phyloP scores from a whole-genome alignment of 176 grass and related monocot species.

The Musa schizocarpa region DNA sequence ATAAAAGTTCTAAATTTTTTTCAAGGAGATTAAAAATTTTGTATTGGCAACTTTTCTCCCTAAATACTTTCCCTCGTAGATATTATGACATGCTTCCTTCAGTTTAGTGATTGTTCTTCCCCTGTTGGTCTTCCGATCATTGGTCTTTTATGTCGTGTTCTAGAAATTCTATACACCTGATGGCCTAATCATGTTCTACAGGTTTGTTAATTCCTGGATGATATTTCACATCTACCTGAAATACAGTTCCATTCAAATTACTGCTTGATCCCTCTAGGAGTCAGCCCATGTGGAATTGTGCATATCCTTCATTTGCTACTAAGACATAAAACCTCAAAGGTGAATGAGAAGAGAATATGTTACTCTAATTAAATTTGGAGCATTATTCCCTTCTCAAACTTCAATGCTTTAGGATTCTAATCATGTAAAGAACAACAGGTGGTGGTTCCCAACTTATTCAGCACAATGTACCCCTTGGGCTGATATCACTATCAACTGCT shows the following conservation, averaged over 20 bases:
- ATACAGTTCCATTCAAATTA: neutral
- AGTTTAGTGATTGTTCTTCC: no score
- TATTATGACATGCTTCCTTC: no score
- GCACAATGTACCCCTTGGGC: neutral
- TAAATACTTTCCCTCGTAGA: no score
- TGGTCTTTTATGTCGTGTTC: neutral
- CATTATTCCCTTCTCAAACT: conserved; percentile 2
- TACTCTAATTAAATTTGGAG: neutral
- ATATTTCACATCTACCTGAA: neutral
- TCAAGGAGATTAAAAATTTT: no score
- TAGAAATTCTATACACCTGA: neutral
- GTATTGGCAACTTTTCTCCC: no score
- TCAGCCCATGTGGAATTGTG: neutral
- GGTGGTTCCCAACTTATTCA: neutral
- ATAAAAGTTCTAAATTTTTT: no score
- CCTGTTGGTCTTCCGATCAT: no score
- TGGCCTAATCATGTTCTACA: neutral
- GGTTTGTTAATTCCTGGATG: neutral
- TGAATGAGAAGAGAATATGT: neutral
- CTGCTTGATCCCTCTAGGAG: neutral
- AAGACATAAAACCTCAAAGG: neutral
- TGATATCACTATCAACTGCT: neutral
- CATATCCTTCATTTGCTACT: neutral
- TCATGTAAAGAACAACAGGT: neutral
- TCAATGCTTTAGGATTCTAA: neutral